These are phyloP conservation scores for Knufia fluminis DNA, from an alignment of 2,329 filamentous ascomycete species.

Conservation along the genomic window DNA sequence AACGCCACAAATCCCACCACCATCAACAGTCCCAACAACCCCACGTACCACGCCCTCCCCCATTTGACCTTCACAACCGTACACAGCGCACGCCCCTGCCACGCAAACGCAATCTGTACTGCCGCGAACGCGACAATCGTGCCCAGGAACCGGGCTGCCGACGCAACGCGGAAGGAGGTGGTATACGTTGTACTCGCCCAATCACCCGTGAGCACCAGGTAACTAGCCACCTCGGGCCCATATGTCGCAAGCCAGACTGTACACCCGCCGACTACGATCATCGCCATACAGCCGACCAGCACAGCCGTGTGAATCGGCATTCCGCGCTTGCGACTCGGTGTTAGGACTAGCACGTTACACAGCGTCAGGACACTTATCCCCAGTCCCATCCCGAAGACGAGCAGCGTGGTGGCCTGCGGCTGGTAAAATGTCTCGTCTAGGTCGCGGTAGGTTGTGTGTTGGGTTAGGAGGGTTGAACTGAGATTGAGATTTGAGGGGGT, in stretches of 20 bases:
- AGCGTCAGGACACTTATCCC: neutral
- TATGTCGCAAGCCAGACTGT: neutral
- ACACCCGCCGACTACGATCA: neutral
- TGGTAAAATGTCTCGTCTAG: neutral
- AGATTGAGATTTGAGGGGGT: too few species aligned
- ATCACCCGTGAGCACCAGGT: conserved; percentile 4
- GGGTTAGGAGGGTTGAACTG: neutral
- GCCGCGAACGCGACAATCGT: neutral
- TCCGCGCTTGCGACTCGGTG: neutral
- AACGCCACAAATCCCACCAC: neutral
- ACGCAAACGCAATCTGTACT: neutral
- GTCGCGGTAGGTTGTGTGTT: neutral
- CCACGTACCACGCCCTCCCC: neutral
- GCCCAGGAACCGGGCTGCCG: neutral
- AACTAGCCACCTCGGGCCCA: neutral
- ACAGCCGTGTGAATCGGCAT: neutral
- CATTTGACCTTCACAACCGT: neutral
- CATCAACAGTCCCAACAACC: neutral
- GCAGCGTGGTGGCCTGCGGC: neutral
- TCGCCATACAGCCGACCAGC: neutral
- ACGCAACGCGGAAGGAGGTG: neutral
- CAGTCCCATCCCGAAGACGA: neutral
- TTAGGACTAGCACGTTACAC: conserved; percentile 1
- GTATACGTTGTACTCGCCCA: conserved; percentile 4
- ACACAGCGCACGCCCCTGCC: neutral